Base-by-base conservation (phyloP, 176 grass and related monocot genomes). In the Typha latifolia region DNA sequence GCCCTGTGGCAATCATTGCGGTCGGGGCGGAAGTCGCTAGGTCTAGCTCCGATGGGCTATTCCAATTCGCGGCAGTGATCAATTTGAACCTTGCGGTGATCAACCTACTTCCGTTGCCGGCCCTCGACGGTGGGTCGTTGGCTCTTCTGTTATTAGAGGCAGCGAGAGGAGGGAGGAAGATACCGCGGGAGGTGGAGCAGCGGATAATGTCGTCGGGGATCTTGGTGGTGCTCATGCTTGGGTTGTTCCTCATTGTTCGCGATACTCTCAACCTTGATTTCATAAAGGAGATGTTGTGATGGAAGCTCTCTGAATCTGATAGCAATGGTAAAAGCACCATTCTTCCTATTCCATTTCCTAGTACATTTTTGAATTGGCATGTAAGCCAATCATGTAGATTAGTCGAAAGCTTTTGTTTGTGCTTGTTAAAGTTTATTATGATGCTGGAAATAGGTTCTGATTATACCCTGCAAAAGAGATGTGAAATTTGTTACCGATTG, bases 201-300 rank as follows among this genome's bases (percentile, higher is more conserved):
- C 62, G 88, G 47, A 97, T 97, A 61, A 97, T 86, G 81, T 92
- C 88, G 0, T 97, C 89, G 1, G 94, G 94, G 15, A 84, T 97
- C 69, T 71, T 93, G 78, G 78, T 97, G 75, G 94, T 90, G n/a
- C 72, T 97, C 32, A 81, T 92, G 89, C 29, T 93, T 53, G 89
- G 94, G 12, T 49, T 97, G 66, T 97, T 97, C 78, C 88, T 97
- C 55, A 97, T 97, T 68, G 86, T 97, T 51, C 86, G 94, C 0
- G 94, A 97, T 77, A 97, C 94, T 1, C 82, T 97, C 64, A 93
- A 97, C 67, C 85, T 97, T 29, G 94, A 97, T 68, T 93, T 97
- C 77, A 93, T 97, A 71, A 97, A 86, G 66, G 80, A 97, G 68
- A 97, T 84, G 22, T 85, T 97, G 69, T 97, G 79, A 92, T 78